A percentile compares a stretch with the other conserved stretches of the same genome.
Conservation (phyloP, 257 asterid genomes). For the Asclepias syriaca region DNA sequence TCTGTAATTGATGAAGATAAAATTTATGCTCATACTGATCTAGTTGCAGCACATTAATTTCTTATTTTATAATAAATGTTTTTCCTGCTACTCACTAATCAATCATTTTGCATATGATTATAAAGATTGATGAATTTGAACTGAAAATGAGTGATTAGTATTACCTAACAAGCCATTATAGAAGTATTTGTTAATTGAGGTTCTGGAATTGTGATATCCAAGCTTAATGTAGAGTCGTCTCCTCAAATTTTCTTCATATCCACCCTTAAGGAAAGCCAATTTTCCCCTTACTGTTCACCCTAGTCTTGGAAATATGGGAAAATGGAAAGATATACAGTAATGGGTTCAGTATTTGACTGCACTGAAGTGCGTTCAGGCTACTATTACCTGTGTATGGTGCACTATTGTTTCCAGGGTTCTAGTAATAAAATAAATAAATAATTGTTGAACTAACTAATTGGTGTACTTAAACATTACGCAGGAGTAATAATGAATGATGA, state of each 20-base stretch:
- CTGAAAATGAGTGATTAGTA: neutral
- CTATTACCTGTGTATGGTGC: neutral
- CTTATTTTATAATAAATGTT: neutral
- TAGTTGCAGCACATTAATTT: neutral
- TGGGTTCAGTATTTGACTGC: neutral
- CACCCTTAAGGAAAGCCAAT: neutral
- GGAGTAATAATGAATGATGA: constrained; percentile 96
- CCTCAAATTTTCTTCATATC: neutral
- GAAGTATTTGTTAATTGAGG: neutral
- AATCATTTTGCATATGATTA: neutral
- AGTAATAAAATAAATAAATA: neutral
- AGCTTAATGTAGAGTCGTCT: neutral
- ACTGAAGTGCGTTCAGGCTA: neutral
- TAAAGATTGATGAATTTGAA: neutral
- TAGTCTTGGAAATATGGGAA: neutral
- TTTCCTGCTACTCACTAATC: neutral
- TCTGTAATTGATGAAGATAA: neutral
- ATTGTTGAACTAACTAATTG: constrained; percentile 2
- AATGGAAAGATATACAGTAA: neutral
- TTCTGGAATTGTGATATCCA: neutral
- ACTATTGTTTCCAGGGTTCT: neutral
- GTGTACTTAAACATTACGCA: constrained; percentile 38
- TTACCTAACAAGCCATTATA: neutral
- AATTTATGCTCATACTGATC: neutral
- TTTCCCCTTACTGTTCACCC: neutral